Evolutionary conservation across 23 red algal genomes (phyloP), one percentile per base, ranked within the genome.

Genomic region (Gracilaria caudata): DNA sequence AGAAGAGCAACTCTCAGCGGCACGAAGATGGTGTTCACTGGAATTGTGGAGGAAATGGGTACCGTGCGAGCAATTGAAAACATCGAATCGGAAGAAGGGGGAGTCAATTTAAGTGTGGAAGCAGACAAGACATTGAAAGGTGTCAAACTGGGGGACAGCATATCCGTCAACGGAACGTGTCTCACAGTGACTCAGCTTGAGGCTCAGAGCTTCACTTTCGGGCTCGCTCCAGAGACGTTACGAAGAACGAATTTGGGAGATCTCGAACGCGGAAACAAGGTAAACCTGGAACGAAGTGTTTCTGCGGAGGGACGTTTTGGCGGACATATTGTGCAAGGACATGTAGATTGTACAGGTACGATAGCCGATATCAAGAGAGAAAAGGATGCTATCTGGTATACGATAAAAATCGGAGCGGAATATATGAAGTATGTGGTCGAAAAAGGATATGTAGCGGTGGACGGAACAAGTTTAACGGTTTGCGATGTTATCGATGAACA

Each of bases 281-380:
- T 99, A 20, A 99, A 99, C 45, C 83, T 99, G 78, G 97, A 99
- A 86, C 86, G 97, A 38, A 88, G 83, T 32, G 33, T 99, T 16
- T 77, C 89, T 11, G 97, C 97, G 8, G 79, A 95, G 26, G 97
- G 93, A 23, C 80, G 97, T 37, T 90, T 99, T 61, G 92, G 97
- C 46, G 97, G 97, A 32, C 97, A 99, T 79, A 78, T 99, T n/a
- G 97, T 99, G 14, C 97, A 99, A 54, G 97, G 93, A 17, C 97
- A 99, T 82, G 93, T 99, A 0, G 97, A 99, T 86, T 91, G 88
- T 40, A 93, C 92, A 32, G 97, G 97, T 21, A 81, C 28, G 11
- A 94, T 99, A 40, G 9, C 45, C 47, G 73, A 91, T 0, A 84
- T 95, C 28, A 59, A 68, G 17, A 63, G 60, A 14, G 97, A 99